A percentile compares a stretch with the other conserved stretches of the same genome.
These are phyloP conservation scores for Colletotrichum acutatum DNA, from an alignment of 2,329 filamentous ascomycete genomes.

Conservation along the genomic window DNA sequence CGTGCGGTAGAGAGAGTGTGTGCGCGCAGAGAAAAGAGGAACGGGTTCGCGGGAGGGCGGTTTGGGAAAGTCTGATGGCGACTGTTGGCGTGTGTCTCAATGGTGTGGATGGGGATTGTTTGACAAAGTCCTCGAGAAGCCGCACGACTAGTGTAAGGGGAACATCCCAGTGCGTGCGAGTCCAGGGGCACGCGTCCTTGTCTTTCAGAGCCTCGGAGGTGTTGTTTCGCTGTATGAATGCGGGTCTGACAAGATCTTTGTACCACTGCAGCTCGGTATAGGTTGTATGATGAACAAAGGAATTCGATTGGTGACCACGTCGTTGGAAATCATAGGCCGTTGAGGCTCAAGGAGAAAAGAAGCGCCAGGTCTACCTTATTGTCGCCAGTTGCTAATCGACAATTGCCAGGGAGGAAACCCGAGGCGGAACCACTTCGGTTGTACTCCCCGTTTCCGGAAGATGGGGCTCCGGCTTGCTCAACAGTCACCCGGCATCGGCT, in stretches of 20 bases:
- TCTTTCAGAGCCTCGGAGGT: background rate
- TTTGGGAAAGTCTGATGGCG: slow-evolving; percentile 3
- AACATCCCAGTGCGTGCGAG: slow-evolving; percentile 8
- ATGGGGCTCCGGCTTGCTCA: slow-evolving; percentile 16
- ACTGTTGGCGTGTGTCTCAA: slow-evolving; percentile 17
- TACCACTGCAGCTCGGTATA: background rate
- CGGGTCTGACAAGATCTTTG: background rate
- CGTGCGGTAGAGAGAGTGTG: background rate
- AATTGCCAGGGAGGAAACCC: background rate
- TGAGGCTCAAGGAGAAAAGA: background rate
- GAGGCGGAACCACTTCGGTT: background rate
- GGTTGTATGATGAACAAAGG: background rate
- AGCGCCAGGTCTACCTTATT: background rate
- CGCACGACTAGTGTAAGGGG: slow-evolving; percentile 3
- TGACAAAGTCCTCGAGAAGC: background rate
- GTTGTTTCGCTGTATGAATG: background rate
- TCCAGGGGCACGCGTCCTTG: background rate
- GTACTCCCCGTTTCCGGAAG: slow-evolving; percentile 18
- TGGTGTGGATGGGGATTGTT: background rate
- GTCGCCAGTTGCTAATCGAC: background rate
- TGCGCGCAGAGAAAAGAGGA: background rate
- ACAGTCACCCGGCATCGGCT: slow-evolving; percentile 33
- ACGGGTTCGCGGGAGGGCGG: slow-evolving; percentile 10
- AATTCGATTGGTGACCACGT: background rate
- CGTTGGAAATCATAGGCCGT: background rate